Conservation (phyloP, 768 basidiomycete genomes). For the Coprinopsis sp. region DNA sequence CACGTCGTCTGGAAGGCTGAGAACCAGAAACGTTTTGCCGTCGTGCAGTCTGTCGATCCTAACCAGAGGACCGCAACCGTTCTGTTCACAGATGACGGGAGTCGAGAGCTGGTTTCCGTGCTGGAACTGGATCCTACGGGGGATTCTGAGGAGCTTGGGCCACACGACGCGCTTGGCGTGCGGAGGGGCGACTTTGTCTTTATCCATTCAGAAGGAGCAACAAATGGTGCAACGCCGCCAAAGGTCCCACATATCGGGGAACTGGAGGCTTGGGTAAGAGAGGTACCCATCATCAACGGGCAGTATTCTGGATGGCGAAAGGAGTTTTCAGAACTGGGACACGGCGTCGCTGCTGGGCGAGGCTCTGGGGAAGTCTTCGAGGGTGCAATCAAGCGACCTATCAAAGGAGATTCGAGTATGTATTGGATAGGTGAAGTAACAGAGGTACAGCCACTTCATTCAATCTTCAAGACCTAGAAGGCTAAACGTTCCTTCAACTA, state of each 20-base stretch:
- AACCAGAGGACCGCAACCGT: slow-evolving; percentile 66
- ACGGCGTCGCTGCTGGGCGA: slow-evolving; percentile 45
- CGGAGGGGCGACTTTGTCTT: slow-evolving; percentile 83
- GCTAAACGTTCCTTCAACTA: slow-evolving; percentile 30
- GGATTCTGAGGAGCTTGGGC: slow-evolving; percentile 37
- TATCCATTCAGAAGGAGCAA: slow-evolving; percentile 62
- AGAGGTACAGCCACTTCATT: slow-evolving; percentile 39
- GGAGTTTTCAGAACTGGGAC: slow-evolving; percentile 64
- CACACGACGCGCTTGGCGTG: slow-evolving; percentile 68
- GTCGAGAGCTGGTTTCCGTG: slow-evolving; percentile 66
- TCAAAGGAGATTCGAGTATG: slow-evolving; percentile 36
- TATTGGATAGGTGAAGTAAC: slow-evolving; percentile 88
- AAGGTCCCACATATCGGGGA: slow-evolving; percentile 83
- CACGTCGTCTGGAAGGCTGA: slow-evolving; percentile 83
- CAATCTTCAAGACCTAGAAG: slow-evolving; percentile 10
- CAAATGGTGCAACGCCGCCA: slow-evolving; percentile 67
- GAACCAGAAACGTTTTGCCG: slow-evolving; percentile 56
- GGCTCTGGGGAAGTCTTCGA: slow-evolving; percentile 35
- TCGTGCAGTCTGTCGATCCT: slow-evolving; percentile 77
- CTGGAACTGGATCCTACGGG: slow-evolving; percentile 90
- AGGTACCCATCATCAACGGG: slow-evolving; percentile 47
- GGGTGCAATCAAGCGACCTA: slow-evolving; percentile 39
- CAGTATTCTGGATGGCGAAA: slow-evolving; percentile 67
- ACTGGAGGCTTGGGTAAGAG: slow-evolving; percentile 73
- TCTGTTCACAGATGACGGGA: slow-evolving; percentile 48